Evolutionary conservation across 306 rosid genomes (phyloP).

Genomic region (Vigna hirtella): DNA sequence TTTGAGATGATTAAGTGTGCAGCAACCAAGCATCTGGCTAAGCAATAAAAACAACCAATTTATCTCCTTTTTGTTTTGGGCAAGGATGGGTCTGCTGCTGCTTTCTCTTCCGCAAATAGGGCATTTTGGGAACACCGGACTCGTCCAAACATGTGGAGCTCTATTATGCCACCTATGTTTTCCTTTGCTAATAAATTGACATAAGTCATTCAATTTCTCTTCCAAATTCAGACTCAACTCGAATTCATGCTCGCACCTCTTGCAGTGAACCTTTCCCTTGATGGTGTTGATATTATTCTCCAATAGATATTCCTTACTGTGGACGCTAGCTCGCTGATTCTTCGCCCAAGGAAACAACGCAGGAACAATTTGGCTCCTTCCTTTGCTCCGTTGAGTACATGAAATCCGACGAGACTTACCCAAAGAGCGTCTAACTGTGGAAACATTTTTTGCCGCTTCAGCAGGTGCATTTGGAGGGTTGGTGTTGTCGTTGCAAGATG

Average conservation of each 20-base stretch:
- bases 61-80: slow-evolving; percentile 42
- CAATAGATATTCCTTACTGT: not conserved
- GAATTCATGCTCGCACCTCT: slow-evolving; percentile 41
- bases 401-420: too few relatives aligned
- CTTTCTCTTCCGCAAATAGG: slow-evolving; percentile 44
- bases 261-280: slow-evolving; percentile 52
- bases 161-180: slow-evolving; percentile 37
- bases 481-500: too few relatives aligned
- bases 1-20: slow-evolving; percentile 29
- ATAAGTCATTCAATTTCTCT: not conserved
- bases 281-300: slow-evolving; percentile 13
- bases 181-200: not conserved
- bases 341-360: slow-evolving; percentile 66
- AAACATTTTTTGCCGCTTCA: too few relatives aligned
- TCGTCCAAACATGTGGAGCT: slow-evolving; percentile 52
- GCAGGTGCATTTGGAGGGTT: too few relatives aligned
- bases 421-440: too few relatives aligned
- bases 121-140: slow-evolving; percentile 50
- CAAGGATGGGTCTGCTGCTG: slow-evolving; percentile 47
- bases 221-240: slow-evolving; percentile 28
- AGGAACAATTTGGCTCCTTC: slow-evolving; percentile 12
- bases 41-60: slow-evolving; percentile 75
- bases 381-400: rapidly evolving
- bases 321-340: slow-evolving; percentile 28
- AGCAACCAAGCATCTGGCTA: slow-evolving; percentile 58